Base-by-base conservation (phyloP, 169 alveolate species). In the Cryptosporidium sp. region DNA sequence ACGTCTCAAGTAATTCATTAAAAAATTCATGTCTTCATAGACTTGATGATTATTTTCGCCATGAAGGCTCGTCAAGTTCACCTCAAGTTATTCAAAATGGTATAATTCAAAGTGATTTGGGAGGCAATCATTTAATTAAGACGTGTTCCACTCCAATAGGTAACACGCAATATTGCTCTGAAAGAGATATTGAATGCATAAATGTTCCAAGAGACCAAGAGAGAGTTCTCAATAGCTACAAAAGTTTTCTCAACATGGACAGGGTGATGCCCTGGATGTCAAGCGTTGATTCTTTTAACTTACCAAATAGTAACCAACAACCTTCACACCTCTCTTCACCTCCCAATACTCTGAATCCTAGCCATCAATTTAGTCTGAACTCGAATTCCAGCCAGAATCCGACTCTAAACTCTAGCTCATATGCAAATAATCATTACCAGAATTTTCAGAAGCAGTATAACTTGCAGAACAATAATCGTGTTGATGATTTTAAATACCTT, bases 211-310 rank as follows among this genome's bases (percentile, higher is more conserved):
- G 29, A 3, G 70, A 35, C 50, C 62, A 74, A 6, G 50, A 39
- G 52, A 73, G 68, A 73, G 26, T 73, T 7, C 86, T 51, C 29
- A 59, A 59, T 31, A 80, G 37, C 52, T 80, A 80, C 35, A 58
- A 23, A 26, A 41, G 62, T 8, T 80, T 80, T 65, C 67, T 80
- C 12, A 62, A 59, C 9, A 41, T 80, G 75, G 89, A 80, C 29
- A 80, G 75, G 26, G 89, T 62, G 62, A 59, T 80, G 75, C 89
- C 89, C 35, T 80, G 89, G 89, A 41, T 43, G 41, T 80, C 69
- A 37, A 80, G 21, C 39, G 10, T 48, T 65, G 89, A 80, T 4
- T 73, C 50, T 12, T 31, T 51, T 21, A 45, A 21, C 39, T 43
- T 45, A 26, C 31, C 51, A 18, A 70, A 23, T 10, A 48, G 37